These are phyloP conservation scores for Filobasidium floriforme DNA, from an alignment of 768 basidiomycete species.

Conservation along the genomic window DNA sequence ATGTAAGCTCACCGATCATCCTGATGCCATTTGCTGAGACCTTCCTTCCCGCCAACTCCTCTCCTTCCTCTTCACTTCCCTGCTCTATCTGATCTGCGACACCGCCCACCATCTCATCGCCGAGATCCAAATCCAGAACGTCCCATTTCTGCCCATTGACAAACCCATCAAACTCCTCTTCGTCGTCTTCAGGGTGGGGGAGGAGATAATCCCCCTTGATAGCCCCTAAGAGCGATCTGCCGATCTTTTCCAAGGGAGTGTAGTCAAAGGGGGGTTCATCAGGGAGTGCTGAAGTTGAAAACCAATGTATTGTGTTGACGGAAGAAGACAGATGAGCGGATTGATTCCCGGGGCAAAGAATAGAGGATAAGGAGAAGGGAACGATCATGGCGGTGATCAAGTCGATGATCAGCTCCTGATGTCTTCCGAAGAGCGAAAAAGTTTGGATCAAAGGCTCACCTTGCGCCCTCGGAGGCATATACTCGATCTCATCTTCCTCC, in stretches of 20 bases:
- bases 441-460: not conserved
- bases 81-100: not conserved
- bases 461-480: not conserved
- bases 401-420: not conserved
- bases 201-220: not conserved
- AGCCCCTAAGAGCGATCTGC: not conserved
- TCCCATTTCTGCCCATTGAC: not conserved
- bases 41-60: not conserved
- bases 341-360: too few species aligned
- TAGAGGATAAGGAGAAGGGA: too few species aligned
- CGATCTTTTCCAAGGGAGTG: not conserved
- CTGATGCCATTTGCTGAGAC: not conserved
- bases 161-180: not conserved
- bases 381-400: not conserved
- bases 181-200: not conserved
- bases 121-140: not conserved
- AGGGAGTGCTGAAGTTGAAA: not conserved
- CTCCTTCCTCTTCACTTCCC: not conserved
- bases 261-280: not conserved
- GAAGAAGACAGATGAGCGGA: too few species aligned
- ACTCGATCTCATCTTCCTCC: not conserved
- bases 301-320: too few species aligned
- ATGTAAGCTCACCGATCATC: not conserved
- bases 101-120: not conserved
- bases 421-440: not conserved